Base-by-base conservation (phyloP, 495 filamentous ascomycete genomes). In the Aspergillus ostianus region DNA sequence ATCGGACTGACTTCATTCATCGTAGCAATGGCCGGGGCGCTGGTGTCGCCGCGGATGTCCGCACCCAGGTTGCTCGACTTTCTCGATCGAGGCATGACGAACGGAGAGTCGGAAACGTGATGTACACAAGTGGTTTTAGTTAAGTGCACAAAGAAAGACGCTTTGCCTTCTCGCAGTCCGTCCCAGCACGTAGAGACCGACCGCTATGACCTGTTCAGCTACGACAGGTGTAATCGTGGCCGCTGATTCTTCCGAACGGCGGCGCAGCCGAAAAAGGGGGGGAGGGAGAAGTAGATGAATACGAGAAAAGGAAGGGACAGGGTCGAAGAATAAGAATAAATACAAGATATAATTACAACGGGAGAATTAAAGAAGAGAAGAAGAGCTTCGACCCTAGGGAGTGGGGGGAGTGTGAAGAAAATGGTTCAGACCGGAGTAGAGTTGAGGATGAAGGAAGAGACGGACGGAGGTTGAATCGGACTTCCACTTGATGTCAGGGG, bases 31-130 rank as follows among this genome's bases (percentile, higher is more conserved):
- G 80, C 80, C 48, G 80, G 76, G 15, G 75, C 80, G 53, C 77
- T 75, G 19, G 80, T 83, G 62, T 83, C 80, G 29, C 80, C 80
- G 57, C 77, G 75, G 56, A 80, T 80, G 60, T 82, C 80, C 56
- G 70, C 79, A 49, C 80, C 80, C 47, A 84, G 68, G 60, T 69
- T 73, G 64, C 75, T 81, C 36, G 80, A 82, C 54, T 70, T 77
- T 67, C 79, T 72, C 64, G 77, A 67, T 57, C 79, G 79, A 61
- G 73, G 69, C 77, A 80, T 80, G 64, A 29, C 17, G 50, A 23
- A 52, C 18, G 47, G 47, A 49, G 12, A 6, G 10, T 2, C 29
- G 29, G 29, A 41, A 12, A 41, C 5, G 36, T 32, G 36, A 10
- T 13, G 36, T 41, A 41, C 13, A 12, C 36, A 26, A 26, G 23